A percentile compares a stretch with the other conserved stretches of the same genome.
Conservation (phyloP, 1,284 basidiomycete species). For the Puccinia triticina region DNA sequence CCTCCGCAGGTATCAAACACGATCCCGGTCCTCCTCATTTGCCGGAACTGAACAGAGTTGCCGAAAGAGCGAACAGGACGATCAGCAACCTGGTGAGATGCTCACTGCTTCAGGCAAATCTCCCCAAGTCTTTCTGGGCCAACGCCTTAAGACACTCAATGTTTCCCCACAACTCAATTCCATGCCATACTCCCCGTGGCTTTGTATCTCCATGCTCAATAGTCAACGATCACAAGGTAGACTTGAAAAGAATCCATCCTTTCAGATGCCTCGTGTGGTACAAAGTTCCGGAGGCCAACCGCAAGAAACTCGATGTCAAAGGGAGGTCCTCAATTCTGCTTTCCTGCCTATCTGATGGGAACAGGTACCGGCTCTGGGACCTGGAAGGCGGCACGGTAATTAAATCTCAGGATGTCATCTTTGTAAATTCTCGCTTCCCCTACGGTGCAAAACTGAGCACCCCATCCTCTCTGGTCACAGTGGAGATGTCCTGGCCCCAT, state of each 20-base stretch:
- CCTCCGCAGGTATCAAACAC: background rate
- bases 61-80: too few relatives aligned
- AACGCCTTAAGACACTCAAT: too few relatives aligned
- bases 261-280: background rate
- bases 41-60: background rate
- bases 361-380: background rate
- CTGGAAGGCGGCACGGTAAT: background rate
- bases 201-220: background rate
- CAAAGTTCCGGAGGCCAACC: background rate
- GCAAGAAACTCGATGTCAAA: background rate
- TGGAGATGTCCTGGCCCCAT: too few relatives aligned
- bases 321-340: background rate
- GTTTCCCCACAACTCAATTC: background rate
- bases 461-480: too few relatives aligned
- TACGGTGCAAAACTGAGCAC: too few relatives aligned
- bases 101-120: too few relatives aligned
- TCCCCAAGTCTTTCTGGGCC: too few relatives aligned
- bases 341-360: background rate
- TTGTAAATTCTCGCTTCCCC: background rate
- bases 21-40: conserved; percentile 1
- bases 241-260: too few relatives aligned
- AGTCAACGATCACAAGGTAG: background rate
- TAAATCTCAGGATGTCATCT: background rate
- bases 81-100: background rate
- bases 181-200: conserved; percentile 2